phyloP scores from a whole-genome alignment of 371 early-diverging fungal genomes.

The Mortierella sp. region DNA sequence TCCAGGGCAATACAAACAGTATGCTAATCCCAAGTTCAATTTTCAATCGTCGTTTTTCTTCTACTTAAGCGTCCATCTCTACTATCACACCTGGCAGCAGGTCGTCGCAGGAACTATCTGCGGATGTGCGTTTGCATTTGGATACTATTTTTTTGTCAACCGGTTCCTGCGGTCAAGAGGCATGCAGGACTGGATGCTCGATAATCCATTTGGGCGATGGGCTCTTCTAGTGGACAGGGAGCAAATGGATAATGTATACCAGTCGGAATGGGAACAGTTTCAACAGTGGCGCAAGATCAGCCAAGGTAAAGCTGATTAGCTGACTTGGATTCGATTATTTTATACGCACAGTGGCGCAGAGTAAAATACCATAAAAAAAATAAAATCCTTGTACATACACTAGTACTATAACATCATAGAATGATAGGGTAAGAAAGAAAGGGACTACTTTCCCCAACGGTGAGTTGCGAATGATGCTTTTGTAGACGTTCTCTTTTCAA shows the following conservation, averaged over 20 bases:
- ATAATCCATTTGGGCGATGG: constrained; percentile 48
- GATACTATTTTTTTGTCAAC: constrained; percentile 70
- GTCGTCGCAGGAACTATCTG: constrained; percentile 75
- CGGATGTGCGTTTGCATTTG: constrained; percentile 68
- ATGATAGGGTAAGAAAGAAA: no score
- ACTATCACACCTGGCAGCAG: constrained; percentile 84
- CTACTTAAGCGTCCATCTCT: constrained; percentile 83
- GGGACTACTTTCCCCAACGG: no score
- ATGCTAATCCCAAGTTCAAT: no score
- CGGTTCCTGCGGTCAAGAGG: constrained; percentile 55
- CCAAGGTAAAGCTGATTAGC: constrained; percentile 20
- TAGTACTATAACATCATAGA: no score
- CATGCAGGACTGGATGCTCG: constrained; percentile 59
- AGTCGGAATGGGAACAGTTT: constrained; percentile 71
- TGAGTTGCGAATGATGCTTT: no score
- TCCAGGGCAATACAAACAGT: no score
- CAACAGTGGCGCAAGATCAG: constrained; percentile 45
- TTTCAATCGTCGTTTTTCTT: neutral
- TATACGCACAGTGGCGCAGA: neutral
- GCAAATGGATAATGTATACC: constrained; percentile 65
- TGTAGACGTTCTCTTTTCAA: no score
- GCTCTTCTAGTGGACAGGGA: constrained; percentile 71
- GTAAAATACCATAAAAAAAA: no score
- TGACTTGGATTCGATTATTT: no score
- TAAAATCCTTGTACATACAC: no score